Base-by-base conservation (phyloP, 345 rosid genomes). In the Acer saccharum region DNA sequence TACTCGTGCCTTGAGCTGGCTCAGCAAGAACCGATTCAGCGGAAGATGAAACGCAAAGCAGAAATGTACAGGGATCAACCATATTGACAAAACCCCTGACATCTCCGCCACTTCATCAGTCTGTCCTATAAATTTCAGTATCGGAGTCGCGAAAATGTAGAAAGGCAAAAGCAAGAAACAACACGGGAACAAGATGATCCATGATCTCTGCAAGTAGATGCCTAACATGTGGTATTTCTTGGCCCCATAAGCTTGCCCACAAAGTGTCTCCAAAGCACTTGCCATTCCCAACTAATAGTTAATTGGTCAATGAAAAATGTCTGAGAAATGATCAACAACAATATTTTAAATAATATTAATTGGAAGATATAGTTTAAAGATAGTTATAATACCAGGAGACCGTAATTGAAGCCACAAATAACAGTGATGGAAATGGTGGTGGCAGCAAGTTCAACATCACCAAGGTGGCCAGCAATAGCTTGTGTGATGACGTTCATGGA, bases 181-280 rank as follows among this genome's bases (percentile, higher is more conserved):
- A 8, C 44, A 41, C 8, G 7, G 44, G 44, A 41, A 41, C 44
- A 41, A 41, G 44, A 41, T 1, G 44, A 41, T 41, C 44, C 44
- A 41, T 41, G 44, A 89, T 35, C 95, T 83, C 52, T 89, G 95
- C 90, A 87, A 73, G 84, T 89, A 91, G 0, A 88, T 78, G 43
- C 95, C 95, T 18, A 91, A 76, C 93, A 88, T 82, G 10, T 86
- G 68, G 79, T 91, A 87, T 7, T 81, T 83, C 69, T 81, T 89
- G 0, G 90, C 95, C 14, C 95, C 95, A 77, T 86, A 91, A 35
- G 92, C 93, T 87, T 88, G 91, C 18, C 95, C 92, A 50, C 93
- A 89, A 5, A 91, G 77, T 20, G 93, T 91, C 76, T 91, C 93
- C 43, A 91, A 79, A 43, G 93, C 89, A 61, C 95, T 91, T 67